A percentile compares a stretch with the other conserved stretches of the same genome.
phyloP scores from a whole-genome alignment of 2,329 filamentous ascomycete genomes.

The Trichoderma sp. region DNA sequence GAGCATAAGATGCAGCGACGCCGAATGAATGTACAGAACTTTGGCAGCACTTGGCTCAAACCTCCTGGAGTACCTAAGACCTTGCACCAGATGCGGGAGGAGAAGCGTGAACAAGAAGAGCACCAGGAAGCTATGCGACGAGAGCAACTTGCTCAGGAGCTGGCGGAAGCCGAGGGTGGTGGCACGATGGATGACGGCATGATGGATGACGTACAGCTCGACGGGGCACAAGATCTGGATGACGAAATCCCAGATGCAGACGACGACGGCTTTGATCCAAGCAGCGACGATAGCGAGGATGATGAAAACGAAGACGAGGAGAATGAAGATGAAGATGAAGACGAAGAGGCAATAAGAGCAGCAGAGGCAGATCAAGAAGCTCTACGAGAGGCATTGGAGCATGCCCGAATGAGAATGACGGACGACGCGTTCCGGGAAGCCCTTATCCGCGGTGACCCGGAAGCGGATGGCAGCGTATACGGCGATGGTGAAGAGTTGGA shows the following conservation, averaged over 20 bases:
- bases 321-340: constrained; percentile 44
- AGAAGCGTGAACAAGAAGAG: constrained; percentile 85
- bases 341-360: constrained; percentile 44
- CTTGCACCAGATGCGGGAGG: constrained; percentile 84
- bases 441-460: constrained; percentile 52
- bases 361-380: constrained; percentile 44
- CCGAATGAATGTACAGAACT: constrained; percentile 79
- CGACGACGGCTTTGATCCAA: constrained; percentile 55
- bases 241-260: constrained; percentile 73
- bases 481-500: constrained; percentile 56
- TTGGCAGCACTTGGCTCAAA: constrained; percentile 86
- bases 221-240: constrained; percentile 63
- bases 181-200: constrained; percentile 43
- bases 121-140: constrained; percentile 72
- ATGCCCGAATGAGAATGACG: constrained; percentile 54
- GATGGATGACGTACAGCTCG: constrained; percentile 59
- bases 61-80: constrained; percentile 89
- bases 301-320: constrained; percentile 44
- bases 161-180: constrained; percentile 64
- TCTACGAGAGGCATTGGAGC: constrained; percentile 47
- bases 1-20: constrained; percentile 76
- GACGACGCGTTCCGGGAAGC: constrained; percentile 65
- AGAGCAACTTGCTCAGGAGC: constrained; percentile 70
- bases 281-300: constrained; percentile 44
- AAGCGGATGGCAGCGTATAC: constrained; percentile 52